phyloP scores from a whole-genome alignment of 495 filamentous ascomycete species.

The Tricharina praecox region DNA sequence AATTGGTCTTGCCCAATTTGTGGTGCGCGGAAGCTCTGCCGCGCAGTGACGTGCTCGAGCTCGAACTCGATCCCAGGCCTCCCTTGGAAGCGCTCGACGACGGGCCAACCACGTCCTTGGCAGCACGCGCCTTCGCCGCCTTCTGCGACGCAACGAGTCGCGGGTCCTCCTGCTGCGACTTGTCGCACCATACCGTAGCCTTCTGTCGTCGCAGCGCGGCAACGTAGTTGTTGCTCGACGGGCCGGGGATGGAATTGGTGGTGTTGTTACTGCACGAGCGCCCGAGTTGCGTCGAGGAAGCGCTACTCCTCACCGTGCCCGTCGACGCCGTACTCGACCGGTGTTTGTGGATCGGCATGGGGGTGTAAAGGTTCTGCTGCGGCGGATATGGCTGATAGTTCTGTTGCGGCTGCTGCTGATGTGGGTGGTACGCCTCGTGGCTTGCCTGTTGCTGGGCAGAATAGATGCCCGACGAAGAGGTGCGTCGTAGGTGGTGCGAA shows the following conservation, averaged over 20 bases:
- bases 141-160: constrained; percentile 60
- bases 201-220: constrained; percentile 90
- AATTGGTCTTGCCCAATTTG: constrained; percentile 12
- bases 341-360: constrained; percentile 9
- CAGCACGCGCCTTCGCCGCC: constrained; percentile 67
- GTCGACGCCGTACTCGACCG: constrained; percentile 17
- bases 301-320: constrained; percentile 15
- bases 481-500: constrained; percentile 15
- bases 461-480: constrained; percentile 21
- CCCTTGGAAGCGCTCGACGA: constrained; percentile 30
- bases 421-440: constrained; percentile 9
- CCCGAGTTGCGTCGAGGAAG: constrained; percentile 14
- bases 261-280: constrained; percentile 23
- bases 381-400: no score
- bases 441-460: constrained; percentile 11
- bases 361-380: constrained; percentile 12
- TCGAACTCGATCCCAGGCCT: constrained; percentile 19
- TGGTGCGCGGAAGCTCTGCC: background rate
- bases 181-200: constrained; percentile 96
- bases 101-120: constrained; percentile 47
- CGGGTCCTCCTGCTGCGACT: constrained; percentile 82
- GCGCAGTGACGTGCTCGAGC: constrained; percentile 19
- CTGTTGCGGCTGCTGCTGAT: no score
- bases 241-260: constrained; percentile 18
- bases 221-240: constrained; percentile 44